A percentile compares a stretch with the other conserved stretches of the same genome.
phyloP scores from a whole-genome alignment of 495 filamentous ascomycete species.

The Aspergillus saccharolyticus region DNA sequence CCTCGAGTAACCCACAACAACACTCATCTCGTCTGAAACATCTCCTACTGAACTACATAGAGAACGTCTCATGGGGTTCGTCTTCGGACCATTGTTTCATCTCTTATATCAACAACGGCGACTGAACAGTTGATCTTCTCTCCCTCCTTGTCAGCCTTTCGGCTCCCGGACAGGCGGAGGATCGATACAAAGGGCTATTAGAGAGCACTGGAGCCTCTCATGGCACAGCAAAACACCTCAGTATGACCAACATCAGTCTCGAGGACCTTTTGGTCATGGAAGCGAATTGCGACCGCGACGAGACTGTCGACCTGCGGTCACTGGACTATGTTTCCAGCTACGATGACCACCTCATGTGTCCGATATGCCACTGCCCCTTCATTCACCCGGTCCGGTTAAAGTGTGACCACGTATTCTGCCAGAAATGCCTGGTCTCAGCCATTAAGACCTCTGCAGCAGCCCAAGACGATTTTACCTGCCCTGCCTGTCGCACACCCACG shows the following conservation, averaged over 20 bases:
- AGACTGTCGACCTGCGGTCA: conserved; percentile 56
- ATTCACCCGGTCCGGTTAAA: conserved; percentile 63
- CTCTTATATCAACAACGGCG: conserved; percentile 12
- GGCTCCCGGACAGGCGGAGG: background rate
- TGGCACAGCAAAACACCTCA: no score
- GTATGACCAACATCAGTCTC: conserved; percentile 26
- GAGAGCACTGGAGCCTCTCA: no score
- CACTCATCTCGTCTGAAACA: background rate
- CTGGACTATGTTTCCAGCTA: conserved; percentile 65
- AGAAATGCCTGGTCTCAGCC: conserved; percentile 60
- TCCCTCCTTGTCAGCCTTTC: conserved; percentile 1
- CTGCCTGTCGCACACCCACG: conserved; percentile 41
- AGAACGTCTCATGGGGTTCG: conserved; percentile 20
- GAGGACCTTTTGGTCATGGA: conserved; percentile 35
- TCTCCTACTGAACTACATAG: conserved; percentile 10
- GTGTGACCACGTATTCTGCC: conserved; percentile 77
- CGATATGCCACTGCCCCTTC: conserved; percentile 76
- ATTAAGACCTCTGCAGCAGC: conserved; percentile 40
- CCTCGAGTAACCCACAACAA: background rate
- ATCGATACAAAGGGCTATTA: background rate
- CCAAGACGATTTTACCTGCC: conserved; percentile 41
- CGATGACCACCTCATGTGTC: conserved; percentile 76
- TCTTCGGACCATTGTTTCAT: conserved; percentile 23
- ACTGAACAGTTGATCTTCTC: conserved; percentile 15
- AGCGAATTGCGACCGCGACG: conserved; percentile 24